A percentile compares a stretch with the other conserved stretches of the same genome.
These are phyloP conservation scores for Pseudoscleropodium purum DNA, from an alignment of 225 moss, liverwort and hornwort species.

Conservation along the genomic window DNA sequence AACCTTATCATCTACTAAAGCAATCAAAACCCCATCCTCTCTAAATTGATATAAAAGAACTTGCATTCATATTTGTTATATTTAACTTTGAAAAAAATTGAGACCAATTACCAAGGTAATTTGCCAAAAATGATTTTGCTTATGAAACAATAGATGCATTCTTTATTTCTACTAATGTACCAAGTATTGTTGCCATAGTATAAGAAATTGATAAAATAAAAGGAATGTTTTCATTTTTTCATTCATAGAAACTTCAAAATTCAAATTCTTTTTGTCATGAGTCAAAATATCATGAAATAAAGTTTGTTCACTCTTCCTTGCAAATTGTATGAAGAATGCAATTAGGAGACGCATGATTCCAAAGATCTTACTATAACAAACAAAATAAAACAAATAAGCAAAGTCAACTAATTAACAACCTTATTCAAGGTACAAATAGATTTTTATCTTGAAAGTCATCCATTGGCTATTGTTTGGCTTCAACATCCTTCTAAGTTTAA, in stretches of 20 bases:
- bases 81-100: neutral
- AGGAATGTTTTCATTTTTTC: too few species aligned
- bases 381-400: too few species aligned
- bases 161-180: neutral
- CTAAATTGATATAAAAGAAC: neutral
- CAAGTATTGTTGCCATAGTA: fast-evolving
- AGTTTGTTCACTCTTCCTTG: fast-evolving
- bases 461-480: too few species aligned
- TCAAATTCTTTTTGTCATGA: too few species aligned
- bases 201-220: too few species aligned
- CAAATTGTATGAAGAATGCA: too few species aligned
- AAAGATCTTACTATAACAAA: too few species aligned
- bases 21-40: fast-evolving
- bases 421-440: too few species aligned
- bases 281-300: too few species aligned
- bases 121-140: neutral
- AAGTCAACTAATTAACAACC: too few species aligned
- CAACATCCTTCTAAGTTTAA: too few species aligned
- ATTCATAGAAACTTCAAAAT: too few species aligned
- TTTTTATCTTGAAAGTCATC: neutral
- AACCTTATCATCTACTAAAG: neutral
- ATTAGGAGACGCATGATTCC: fast-evolving
- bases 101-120: neutral
- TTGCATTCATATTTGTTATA: neutral
- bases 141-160: neutral